Conservation (phyloP, 1,284 basidiomycete species). For the Pseudozyma pruni region DNA sequence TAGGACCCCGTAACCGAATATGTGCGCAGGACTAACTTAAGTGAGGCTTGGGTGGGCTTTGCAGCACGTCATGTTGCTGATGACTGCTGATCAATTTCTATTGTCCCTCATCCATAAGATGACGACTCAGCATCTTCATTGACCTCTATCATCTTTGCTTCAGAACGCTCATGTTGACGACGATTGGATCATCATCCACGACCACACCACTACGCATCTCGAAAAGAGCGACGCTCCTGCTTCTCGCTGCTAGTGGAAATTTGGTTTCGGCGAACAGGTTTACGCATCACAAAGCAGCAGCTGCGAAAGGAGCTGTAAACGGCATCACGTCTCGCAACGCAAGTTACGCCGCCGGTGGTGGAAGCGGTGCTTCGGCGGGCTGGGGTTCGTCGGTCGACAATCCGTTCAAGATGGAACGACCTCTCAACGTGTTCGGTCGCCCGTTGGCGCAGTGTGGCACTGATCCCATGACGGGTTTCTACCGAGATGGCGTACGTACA, state of each 20-base stretch:
- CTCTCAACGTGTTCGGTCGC: conserved; percentile 50
- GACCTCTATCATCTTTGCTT: not conserved
- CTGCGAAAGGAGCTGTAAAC: conserved; percentile 8
- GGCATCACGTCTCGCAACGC: conserved; percentile 23
- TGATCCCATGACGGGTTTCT: conserved; percentile 54
- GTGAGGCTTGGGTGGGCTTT: not conserved
- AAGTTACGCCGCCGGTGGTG: conserved; percentile 21
- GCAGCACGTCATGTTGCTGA: conserved; percentile 6
- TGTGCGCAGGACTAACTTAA: not conserved
- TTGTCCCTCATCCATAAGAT: not conserved
- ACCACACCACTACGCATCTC: not conserved
- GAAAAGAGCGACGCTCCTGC: conserved; percentile 14
- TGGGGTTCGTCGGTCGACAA: conserved; percentile 12
- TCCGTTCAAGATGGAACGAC: conserved; percentile 48
- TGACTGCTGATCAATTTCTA: not conserved
- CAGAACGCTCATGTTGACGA: conserved; percentile 16
- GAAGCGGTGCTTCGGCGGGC: not conserved
- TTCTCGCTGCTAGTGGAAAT: conserved; percentile 8
- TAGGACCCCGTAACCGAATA: too few relatives aligned
- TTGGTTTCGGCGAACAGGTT: conserved; percentile 1
- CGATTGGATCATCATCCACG: not conserved
- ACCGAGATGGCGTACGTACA: conserved; percentile 47
- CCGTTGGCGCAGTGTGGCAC: conserved; percentile 49
- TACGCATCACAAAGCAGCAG: conserved; percentile 19
- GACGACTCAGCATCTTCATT: not conserved